Conservation (phyloP, 2,329 filamentous ascomycete genomes). For the Phyllosticta citrichinensis region DNA sequence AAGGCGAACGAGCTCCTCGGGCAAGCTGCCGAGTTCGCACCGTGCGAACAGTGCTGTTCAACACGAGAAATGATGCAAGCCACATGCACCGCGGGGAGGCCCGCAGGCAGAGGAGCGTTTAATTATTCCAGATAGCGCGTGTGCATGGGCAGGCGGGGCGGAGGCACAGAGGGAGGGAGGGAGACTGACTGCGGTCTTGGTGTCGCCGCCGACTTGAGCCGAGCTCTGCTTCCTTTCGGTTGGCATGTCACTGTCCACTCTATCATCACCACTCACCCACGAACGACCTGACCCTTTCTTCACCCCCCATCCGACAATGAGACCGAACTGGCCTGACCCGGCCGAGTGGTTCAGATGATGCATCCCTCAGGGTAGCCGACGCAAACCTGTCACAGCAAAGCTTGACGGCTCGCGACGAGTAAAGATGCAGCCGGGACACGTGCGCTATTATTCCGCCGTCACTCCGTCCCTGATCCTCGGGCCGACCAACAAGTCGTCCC, state of each 20-base stretch:
- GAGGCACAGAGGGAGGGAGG: not conserved
- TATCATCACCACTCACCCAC: not conserved
- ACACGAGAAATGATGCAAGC: not conserved
- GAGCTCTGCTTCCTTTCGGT: not conserved
- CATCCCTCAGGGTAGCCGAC: not conserved
- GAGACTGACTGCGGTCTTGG: not conserved
- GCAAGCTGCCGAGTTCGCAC: not conserved
- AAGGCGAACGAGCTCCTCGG: not conserved
- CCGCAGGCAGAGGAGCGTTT: not conserved
- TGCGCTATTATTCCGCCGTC: not conserved
- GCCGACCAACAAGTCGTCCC: not conserved
- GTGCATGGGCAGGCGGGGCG: not conserved
- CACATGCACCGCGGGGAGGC: not conserved
- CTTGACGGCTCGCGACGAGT: not conserved
- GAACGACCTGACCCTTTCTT: not conserved
- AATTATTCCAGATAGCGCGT: not conserved
- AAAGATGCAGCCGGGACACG: not conserved
- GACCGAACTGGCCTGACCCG: not conserved
- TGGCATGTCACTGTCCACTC: not conserved
- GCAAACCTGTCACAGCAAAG: not conserved
- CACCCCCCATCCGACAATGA: not conserved
- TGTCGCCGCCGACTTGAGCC: not conserved
- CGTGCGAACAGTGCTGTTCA: not conserved
- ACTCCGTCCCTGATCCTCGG: not conserved
- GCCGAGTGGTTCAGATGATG: not conserved